Percentiles rank a stretch among this genome's conserved stretches.
Evolutionary conservation across 2,329 filamentous ascomycete genomes (phyloP).

Genomic region (Immersiporthe knoxdaviesiana): DNA sequence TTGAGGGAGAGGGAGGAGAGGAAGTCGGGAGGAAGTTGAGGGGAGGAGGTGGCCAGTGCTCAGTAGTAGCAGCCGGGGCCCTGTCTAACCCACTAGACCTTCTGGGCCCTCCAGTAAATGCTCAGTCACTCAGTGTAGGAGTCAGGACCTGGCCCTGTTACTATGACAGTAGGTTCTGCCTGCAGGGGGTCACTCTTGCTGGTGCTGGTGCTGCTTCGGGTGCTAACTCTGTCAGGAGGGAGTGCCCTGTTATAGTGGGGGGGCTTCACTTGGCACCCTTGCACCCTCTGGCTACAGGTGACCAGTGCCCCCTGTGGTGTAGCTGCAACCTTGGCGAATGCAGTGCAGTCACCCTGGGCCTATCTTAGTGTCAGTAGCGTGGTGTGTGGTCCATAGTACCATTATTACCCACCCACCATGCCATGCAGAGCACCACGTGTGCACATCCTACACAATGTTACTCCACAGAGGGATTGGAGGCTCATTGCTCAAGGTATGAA

Average conservation of each 20-base stretch:
- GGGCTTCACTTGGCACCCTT: background rate
- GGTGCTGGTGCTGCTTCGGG: too few relatives aligned
- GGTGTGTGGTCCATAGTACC: background rate
- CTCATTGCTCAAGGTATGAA: background rate
- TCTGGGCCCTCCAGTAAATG: background rate
- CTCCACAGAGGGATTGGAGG: background rate
- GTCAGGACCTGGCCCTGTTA: background rate
- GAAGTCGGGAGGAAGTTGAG: constrained; percentile 2
- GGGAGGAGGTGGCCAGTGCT: constrained; percentile 11
- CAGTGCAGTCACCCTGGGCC: background rate
- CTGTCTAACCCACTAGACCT: background rate
- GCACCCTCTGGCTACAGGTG: background rate
- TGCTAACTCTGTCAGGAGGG: constrained; percentile 1
- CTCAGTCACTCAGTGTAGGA: constrained; percentile 1
- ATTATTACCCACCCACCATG: background rate
- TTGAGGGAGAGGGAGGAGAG: constrained; percentile 2
- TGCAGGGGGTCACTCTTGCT: background rate
- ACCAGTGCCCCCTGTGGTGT: background rate
- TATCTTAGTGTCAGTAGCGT: background rate
- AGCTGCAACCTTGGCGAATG: background rate
- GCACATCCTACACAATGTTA: background rate
- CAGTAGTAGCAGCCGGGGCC: background rate
- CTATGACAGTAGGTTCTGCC: background rate
- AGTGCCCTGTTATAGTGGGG: constrained; percentile 2
- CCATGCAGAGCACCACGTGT: background rate